These are phyloP conservation scores for Ophiocordyceps sinensis DNA, from an alignment of 2,329 filamentous ascomycete genomes.

Conservation along the genomic window DNA sequence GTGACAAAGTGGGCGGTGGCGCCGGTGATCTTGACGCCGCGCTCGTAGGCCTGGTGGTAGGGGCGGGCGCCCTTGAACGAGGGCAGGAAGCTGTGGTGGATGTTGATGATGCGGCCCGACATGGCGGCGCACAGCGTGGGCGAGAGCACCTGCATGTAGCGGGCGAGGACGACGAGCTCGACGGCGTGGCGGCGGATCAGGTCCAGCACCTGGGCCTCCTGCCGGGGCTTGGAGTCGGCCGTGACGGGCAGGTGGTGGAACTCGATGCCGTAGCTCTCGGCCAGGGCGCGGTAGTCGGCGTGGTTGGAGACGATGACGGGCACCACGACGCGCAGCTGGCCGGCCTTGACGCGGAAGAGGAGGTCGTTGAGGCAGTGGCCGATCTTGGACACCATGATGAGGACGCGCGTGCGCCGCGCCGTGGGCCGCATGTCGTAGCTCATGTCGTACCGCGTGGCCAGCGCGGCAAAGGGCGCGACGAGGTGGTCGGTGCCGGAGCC, in stretches of 20 bases:
- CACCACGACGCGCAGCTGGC: constrained; percentile 61
- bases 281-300: constrained; percentile 54
- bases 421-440: constrained; percentile 56
- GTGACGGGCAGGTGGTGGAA: constrained; percentile 73
- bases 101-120: constrained; percentile 82
- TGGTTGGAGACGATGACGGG: constrained; percentile 75
- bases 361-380: constrained; percentile 77
- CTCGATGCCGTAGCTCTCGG: constrained; percentile 58
- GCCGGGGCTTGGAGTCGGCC: constrained; percentile 60
- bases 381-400: constrained; percentile 86
- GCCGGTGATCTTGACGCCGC: constrained; percentile 79
- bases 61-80: constrained; percentile 81
- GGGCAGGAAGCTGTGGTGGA: constrained; percentile 77
- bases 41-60: constrained; percentile 77
- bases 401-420: constrained; percentile 55
- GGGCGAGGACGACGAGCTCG: constrained; percentile 67
- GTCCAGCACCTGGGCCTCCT: constrained; percentile 58
- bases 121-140: constrained; percentile 62
- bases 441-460: constrained; percentile 52
- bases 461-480: constrained; percentile 38
- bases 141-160: constrained; percentile 79
- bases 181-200: constrained; percentile 54
- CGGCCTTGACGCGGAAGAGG: constrained; percentile 62
- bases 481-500: constrained; percentile 30
- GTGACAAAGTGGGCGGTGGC: constrained; percentile 80